Conservation (phyloP, 2,329 filamentous ascomycete genomes). For the Fusarium tuaranense region DNA sequence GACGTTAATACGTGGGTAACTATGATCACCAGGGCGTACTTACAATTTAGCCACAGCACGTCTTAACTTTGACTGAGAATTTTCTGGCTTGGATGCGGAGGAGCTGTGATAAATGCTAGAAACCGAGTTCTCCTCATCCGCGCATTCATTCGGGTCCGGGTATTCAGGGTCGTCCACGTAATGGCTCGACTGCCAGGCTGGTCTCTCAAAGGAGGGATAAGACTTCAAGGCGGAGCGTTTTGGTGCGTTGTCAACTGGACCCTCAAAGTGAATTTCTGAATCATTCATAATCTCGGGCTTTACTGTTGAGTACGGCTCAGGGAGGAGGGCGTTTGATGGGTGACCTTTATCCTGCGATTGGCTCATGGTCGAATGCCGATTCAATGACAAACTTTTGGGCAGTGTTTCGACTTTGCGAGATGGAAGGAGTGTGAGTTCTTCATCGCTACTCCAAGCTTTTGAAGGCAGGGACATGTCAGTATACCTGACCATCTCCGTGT, state of each 20-base stretch:
- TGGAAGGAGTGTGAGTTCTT: not conserved
- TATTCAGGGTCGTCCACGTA: not conserved
- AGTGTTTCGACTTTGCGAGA: not conserved
- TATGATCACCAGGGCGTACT: not conserved
- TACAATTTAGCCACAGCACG: not conserved
- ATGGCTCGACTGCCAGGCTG: not conserved
- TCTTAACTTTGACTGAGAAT: not conserved
- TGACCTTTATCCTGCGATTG: not conserved
- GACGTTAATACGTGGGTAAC: not conserved
- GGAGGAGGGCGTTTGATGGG: not conserved
- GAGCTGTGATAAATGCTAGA: not conserved
- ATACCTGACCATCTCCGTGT: not conserved
- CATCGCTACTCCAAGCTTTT: not conserved
- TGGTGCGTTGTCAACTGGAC: not conserved
- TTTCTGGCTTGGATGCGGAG: not conserved
- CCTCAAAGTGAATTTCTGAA: not conserved
- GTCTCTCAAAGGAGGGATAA: not conserved
- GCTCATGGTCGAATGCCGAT: not conserved
- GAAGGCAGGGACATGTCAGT: not conserved
- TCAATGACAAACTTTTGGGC: not conserved
- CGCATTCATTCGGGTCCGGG: not conserved
- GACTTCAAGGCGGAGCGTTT: not conserved
- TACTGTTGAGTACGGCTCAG: not conserved
- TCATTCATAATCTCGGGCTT: not conserved
- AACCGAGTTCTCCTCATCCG: not conserved